Evolutionary conservation across 1,284 basidiomycete species (phyloP).

Genomic region (Prillingera fragicola): DNA sequence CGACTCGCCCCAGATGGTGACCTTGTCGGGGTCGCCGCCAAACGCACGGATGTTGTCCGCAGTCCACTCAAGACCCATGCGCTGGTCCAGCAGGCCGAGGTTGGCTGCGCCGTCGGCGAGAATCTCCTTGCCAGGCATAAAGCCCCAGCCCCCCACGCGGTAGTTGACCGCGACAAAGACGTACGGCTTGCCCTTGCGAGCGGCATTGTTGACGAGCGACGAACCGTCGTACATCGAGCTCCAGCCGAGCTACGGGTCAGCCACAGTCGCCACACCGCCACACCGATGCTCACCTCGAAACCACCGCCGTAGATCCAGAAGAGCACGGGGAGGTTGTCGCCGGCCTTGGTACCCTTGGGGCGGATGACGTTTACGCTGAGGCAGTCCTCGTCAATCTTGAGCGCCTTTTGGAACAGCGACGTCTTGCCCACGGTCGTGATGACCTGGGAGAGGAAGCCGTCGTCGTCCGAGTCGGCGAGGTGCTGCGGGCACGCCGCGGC

Average conservation of each 20-base stretch:
- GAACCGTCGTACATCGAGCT: slow-evolving; percentile 17
- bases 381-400: slow-evolving; percentile 22
- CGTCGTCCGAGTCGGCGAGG: slow-evolving; percentile 2
- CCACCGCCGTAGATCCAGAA: slow-evolving; percentile 37
- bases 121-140: slow-evolving; percentile 52
- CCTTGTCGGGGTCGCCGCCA: slow-evolving; percentile 39
- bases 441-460: slow-evolving; percentile 2
- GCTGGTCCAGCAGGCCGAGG: slow-evolving; percentile 50
- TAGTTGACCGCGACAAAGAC: slow-evolving; percentile 60
- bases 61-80: slow-evolving; percentile 40
- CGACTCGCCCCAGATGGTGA: slow-evolving; percentile 56
- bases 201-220: slow-evolving; percentile 6
- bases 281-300: slow-evolving; percentile 10
- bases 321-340: slow-evolving; percentile 29
- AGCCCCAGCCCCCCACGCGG: slow-evolving; percentile 46
- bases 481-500: slow-evolving; percentile 14
- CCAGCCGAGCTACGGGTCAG: slow-evolving; percentile 13
- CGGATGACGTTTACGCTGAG: slow-evolving; percentile 23
- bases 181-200: slow-evolving; percentile 45
- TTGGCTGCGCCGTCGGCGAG: slow-evolving; percentile 53
- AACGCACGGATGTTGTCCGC: slow-evolving; percentile 38
- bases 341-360: slow-evolving; percentile 15
- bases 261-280: background rate
- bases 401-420: slow-evolving; percentile 3
- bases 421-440: background rate